Conservation (phyloP, 345 rosid species). For the Salix purpurea region DNA sequence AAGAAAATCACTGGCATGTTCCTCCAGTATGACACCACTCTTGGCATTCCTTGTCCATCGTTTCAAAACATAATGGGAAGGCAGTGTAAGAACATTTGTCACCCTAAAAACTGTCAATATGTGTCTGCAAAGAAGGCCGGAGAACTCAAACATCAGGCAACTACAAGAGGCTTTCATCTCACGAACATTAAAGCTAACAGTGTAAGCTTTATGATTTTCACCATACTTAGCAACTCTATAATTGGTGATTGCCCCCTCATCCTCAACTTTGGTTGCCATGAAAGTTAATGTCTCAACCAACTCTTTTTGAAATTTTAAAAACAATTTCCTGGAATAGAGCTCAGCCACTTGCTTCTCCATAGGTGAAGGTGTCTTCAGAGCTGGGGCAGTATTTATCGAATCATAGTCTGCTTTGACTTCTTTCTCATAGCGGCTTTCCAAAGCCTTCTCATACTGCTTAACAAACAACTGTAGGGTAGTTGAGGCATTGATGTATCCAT, state of each 20-base stretch:
- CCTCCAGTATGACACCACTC: conserved; percentile 47
- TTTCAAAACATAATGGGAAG: conserved; percentile 45
- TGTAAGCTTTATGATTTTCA: conserved; percentile 43
- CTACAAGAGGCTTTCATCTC: conserved; percentile 57
- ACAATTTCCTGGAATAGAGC: conserved; percentile 40
- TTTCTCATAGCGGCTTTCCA: conserved; percentile 39
- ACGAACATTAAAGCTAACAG: conserved; percentile 41
- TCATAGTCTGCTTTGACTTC: conserved; percentile 50
- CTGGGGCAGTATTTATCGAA: conserved; percentile 36
- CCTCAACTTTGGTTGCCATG: conserved; percentile 39
- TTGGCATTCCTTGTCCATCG: conserved; percentile 61
- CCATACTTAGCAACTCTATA: conserved; percentile 52
- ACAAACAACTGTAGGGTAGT: conserved; percentile 43
- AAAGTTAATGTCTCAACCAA: conserved; percentile 42
- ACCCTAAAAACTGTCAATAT: conserved; percentile 54
- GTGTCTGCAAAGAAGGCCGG: conserved; percentile 59
- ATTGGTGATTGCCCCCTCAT: conserved; percentile 25
- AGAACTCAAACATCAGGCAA: conserved; percentile 62
- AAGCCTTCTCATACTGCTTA: conserved; percentile 42
- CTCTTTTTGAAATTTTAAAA: conserved; percentile 46
- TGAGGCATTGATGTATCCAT: conserved; percentile 56
- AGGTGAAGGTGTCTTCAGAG: conserved; percentile 46
- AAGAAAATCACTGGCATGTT: conserved; percentile 25
- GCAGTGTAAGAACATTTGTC: conserved; percentile 57
- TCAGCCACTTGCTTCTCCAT: conserved; percentile 53